Conservation (phyloP, 768 basidiomycete species). For the Pholiota conissans region DNA sequence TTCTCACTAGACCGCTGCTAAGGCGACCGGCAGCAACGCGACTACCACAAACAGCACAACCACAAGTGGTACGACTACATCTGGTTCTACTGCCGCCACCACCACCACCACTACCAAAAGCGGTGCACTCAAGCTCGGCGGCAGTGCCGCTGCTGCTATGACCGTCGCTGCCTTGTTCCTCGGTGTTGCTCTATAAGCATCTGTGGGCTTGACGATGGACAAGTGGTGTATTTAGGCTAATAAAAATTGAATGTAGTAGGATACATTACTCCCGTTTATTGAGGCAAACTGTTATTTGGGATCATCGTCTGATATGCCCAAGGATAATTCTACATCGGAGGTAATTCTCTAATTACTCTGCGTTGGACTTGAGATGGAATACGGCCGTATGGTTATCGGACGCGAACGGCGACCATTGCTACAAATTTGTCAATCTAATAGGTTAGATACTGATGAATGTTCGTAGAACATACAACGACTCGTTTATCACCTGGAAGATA, state of each 20-base stretch:
- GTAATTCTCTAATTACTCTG: too few relatives aligned
- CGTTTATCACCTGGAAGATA: too few relatives aligned
- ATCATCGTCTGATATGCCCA: not conserved
- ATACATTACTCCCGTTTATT: not conserved
- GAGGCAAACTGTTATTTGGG: not conserved
- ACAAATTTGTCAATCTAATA: too few relatives aligned
- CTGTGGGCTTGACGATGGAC: not conserved
- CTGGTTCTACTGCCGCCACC: slow-evolving; percentile 13
- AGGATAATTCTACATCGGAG: not conserved
- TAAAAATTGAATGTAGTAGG: slow-evolving; percentile 9
- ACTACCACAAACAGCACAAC: slow-evolving; percentile 10
- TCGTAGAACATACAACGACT: too few relatives aligned
- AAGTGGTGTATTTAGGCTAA: not conserved
- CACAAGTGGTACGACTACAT: slow-evolving; percentile 17
- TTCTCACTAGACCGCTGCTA: slow-evolving; percentile 20
- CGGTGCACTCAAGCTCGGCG: slow-evolving; percentile 29
- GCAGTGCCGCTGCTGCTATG: slow-evolving; percentile 33
- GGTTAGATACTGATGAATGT: too few relatives aligned
- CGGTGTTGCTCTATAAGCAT: slow-evolving; percentile 17
- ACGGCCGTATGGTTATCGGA: too few relatives aligned
- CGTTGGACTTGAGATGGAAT: too few relatives aligned
- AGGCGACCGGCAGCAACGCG: slow-evolving; percentile 15
- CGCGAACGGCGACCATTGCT: too few relatives aligned
- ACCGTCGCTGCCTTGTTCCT: slow-evolving; percentile 31
- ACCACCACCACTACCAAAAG: slow-evolving; percentile 17